These are phyloP conservation scores for Decorospora gaudefroyi DNA, from an alignment of 2,329 filamentous ascomycete species.

Conservation along the genomic window DNA sequence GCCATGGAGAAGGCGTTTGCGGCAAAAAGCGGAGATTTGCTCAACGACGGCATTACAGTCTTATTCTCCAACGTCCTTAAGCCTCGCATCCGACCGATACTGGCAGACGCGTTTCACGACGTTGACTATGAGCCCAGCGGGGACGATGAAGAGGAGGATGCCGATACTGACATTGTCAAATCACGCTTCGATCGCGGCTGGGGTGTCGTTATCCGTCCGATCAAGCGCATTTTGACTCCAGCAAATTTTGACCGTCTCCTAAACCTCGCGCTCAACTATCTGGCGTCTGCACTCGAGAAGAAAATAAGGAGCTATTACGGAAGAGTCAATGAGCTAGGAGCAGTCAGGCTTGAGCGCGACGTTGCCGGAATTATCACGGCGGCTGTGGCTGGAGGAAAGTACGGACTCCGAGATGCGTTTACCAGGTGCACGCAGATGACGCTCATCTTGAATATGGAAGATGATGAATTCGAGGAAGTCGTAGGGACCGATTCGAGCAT, in stretches of 20 bases:
- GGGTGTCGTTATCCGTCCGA: constrained; percentile 81
- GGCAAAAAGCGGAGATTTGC: constrained; percentile 77
- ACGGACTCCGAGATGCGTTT: constrained; percentile 78
- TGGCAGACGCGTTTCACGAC: constrained; percentile 89
- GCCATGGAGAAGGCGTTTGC: constrained; percentile 73
- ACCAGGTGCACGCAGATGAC: constrained; percentile 76
- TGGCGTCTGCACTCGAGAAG: constrained; percentile 82
- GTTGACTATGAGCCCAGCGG: constrained; percentile 75
- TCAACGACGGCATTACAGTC: constrained; percentile 81
- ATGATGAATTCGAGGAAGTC: constrained; percentile 90
- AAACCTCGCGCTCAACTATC: constrained; percentile 71
- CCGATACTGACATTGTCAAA: constrained; percentile 73
- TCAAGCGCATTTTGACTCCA: constrained; percentile 81
- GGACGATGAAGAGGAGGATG: constrained; percentile 51
- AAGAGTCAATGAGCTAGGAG: constrained; percentile 78
- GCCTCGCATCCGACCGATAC: constrained; percentile 77
- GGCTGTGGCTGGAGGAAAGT: constrained; percentile 70
- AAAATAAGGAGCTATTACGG: constrained; percentile 80
- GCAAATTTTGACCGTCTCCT: constrained; percentile 77
- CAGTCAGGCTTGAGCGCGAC: constrained; percentile 82
- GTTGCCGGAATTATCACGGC: constrained; percentile 71
- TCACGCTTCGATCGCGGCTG: constrained; percentile 82
- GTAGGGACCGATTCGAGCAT: constrained; percentile 62
- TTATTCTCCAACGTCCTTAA: constrained; percentile 88
- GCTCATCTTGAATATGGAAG: constrained; percentile 90